A percentile compares a stretch with the other conserved stretches of the same genome.
Conservation (phyloP, 495 filamentous ascomycete species). For the Penicillium pancosmium region DNA sequence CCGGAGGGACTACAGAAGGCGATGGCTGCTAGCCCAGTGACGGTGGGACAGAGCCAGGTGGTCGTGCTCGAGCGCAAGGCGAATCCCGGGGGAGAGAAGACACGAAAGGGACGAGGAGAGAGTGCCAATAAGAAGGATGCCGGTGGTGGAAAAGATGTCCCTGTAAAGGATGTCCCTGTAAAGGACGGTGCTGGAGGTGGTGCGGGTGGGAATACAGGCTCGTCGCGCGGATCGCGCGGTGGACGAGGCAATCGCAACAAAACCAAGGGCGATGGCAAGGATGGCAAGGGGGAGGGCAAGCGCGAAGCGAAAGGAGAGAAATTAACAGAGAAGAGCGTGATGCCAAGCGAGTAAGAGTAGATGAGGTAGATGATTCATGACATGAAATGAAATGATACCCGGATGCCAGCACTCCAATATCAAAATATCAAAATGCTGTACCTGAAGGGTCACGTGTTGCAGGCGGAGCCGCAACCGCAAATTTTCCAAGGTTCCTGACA, state of each 20-base stretch:
- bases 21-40: constrained; percentile 76
- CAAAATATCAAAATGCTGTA: too few species aligned
- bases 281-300: constrained; percentile 14
- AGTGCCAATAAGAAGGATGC: constrained; percentile 13
- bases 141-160: neutral
- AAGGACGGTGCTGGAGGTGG: neutral
- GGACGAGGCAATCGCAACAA: constrained; percentile 38
- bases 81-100: constrained; percentile 41
- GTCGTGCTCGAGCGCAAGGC: constrained; percentile 82
- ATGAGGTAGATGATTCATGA: neutral
- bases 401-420: neutral
- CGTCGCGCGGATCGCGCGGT: constrained; percentile 44
- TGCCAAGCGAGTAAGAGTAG: constrained; percentile 5
- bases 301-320: constrained; percentile 22
- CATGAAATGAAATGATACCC: constrained; percentile 1
- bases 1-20: constrained; percentile 72
- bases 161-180: neutral
- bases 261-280: constrained; percentile 24
- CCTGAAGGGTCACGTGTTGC: too few species aligned
- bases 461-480: too few species aligned
- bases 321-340: neutral
- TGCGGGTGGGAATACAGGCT: constrained; percentile 23
- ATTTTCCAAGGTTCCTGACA: too few species aligned
- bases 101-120: constrained; percentile 40
- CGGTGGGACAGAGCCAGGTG: constrained; percentile 81